These are phyloP conservation scores for Leccinum uliginosum DNA, from an alignment of 768 basidiomycete genomes.

Conservation along the genomic window DNA sequence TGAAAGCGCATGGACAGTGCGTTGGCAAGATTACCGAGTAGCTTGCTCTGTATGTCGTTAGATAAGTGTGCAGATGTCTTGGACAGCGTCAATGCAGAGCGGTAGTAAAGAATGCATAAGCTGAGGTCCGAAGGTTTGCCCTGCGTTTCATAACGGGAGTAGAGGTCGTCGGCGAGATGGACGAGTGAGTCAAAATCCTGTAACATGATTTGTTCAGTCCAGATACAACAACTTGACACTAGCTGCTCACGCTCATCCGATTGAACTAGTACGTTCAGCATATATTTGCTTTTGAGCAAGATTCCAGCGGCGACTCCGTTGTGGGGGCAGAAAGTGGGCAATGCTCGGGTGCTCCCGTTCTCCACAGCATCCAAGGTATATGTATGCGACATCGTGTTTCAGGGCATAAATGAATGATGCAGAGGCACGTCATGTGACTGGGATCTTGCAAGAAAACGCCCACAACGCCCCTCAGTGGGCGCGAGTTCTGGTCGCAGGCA, in stretches of 20 bases:
- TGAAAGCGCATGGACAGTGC: conserved; percentile 26
- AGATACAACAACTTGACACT: background rate
- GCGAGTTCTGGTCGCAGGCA: background rate
- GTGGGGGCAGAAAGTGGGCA: conserved; percentile 1
- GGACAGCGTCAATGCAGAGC: conserved; percentile 24
- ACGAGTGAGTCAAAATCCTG: conserved; percentile 24
- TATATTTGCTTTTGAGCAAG: background rate
- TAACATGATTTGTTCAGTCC: background rate
- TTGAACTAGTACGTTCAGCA: background rate
- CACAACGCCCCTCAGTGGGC: background rate
- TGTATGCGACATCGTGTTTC: conserved; percentile 5
- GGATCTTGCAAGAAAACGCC: conserved; percentile 6
- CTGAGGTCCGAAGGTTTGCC: conserved; percentile 22
- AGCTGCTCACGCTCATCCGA: conserved; percentile 18
- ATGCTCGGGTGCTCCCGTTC: conserved; percentile 2
- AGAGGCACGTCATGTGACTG: conserved; percentile 12
- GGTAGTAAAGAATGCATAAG: conserved; percentile 24
- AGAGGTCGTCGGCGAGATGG: conserved; percentile 23
- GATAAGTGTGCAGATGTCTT: conserved; percentile 15
- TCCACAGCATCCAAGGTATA: conserved; percentile 9
- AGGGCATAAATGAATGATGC: conserved; percentile 1
- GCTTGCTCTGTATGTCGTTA: conserved; percentile 20
- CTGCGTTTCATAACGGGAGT: conserved; percentile 20
- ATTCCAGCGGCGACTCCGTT: background rate
- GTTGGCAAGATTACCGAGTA: conserved; percentile 28